Conservation (phyloP, 495 filamentous ascomycete genomes). For the Penicillium argentinense region DNA sequence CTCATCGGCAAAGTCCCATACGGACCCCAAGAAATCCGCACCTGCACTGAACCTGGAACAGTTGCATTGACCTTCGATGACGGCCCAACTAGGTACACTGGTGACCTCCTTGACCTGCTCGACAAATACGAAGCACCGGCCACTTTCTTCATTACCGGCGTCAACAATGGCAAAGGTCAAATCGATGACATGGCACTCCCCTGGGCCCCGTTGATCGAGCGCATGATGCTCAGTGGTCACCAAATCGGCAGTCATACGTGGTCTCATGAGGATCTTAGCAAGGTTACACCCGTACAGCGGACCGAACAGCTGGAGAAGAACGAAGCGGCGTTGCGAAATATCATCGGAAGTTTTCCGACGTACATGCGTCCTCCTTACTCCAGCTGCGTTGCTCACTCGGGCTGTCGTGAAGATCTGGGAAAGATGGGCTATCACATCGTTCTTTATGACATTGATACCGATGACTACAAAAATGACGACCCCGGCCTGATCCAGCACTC, state of each 20-base stretch:
- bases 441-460: conserved; percentile 78
- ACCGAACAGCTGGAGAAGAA: conserved; percentile 72
- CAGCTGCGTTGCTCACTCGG: conserved; percentile 57
- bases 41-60: conserved; percentile 60
- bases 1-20: conserved; percentile 59
- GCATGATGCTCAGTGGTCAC: conserved; percentile 70
- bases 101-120: conserved; percentile 66
- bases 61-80: conserved; percentile 81
- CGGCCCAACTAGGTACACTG: conserved; percentile 69
- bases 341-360: conserved; percentile 77
- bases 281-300: conserved; percentile 54
- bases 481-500: conserved; percentile 62
- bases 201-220: conserved; percentile 63
- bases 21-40: conserved; percentile 62
- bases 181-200: conserved; percentile 61
- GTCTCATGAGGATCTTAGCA: conserved; percentile 73
- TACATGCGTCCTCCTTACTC: conserved; percentile 88
- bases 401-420: conserved; percentile 60
- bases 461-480: conserved; percentile 68
- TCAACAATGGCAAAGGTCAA: conserved; percentile 69
- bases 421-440: conserved; percentile 72
- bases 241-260: conserved; percentile 85
- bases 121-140: conserved; percentile 65
- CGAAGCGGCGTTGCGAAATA: conserved; percentile 76
- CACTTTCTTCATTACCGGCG: conserved; percentile 79